Conservation (phyloP, 169 alveolate genomes). For the Plasmodium berghei region DNA sequence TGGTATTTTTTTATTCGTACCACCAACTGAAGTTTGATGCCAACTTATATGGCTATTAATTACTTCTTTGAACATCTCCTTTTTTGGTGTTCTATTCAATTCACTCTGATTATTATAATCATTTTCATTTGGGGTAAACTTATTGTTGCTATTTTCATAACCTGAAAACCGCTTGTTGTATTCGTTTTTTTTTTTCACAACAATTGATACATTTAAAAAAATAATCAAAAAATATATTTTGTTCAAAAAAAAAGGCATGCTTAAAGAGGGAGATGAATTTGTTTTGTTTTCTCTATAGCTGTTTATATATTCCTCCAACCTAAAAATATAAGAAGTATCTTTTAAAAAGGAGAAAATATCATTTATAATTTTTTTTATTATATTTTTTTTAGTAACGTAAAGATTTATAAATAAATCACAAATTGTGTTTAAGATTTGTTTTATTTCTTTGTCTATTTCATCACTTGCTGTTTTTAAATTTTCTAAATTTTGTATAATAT, state of each 20-base stretch:
- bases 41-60: background rate
- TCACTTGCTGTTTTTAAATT: slow-evolving; percentile 54
- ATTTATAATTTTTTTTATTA: slow-evolving; percentile 33
- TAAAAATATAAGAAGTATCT: slow-evolving; percentile 31
- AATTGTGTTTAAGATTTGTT: slow-evolving; percentile 39
- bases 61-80: background rate
- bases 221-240: slow-evolving; percentile 21
- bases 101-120: background rate
- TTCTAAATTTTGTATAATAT: slow-evolving; percentile 9
- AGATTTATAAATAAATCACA: slow-evolving; percentile 65
- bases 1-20: background rate
- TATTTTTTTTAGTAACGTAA: slow-evolving; percentile 32
- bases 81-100: background rate
- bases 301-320: slow-evolving; percentile 37
- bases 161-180: background rate
- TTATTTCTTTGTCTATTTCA: slow-evolving; percentile 60
- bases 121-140: background rate
- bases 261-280: background rate
- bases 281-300: background rate
- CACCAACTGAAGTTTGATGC: no score
- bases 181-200: slow-evolving; percentile 39
- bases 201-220: slow-evolving; percentile 4
- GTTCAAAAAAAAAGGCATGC: slow-evolving; percentile 1
- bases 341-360: slow-evolving; percentile 38
- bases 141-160: background rate